phyloP scores from a whole-genome alignment of 129 eudicot genomes.

The Silybum marianum region DNA sequence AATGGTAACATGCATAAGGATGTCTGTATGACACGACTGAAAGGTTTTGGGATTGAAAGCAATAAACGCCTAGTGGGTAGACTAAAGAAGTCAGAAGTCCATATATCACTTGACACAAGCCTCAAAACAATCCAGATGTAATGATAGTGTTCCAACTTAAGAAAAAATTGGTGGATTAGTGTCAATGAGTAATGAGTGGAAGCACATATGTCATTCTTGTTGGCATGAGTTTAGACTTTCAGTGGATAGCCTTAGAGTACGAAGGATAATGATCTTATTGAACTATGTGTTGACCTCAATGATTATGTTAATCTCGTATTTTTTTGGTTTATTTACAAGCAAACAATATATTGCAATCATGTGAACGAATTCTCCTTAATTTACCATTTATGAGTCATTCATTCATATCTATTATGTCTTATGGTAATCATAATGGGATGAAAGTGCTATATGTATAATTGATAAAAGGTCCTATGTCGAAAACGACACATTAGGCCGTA shows the following conservation, averaged over 20 bases:
- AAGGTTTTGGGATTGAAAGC: not conserved
- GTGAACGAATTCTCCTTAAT: not conserved
- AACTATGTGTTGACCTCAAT: not conserved
- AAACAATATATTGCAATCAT: not conserved
- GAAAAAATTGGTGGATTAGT: no score
- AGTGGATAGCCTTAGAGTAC: no score
- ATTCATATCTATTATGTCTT: conserved; percentile 1
- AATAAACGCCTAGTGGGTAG: no score
- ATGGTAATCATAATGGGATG: not conserved
- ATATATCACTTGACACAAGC: no score
- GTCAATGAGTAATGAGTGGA: not conserved
- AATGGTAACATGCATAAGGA: not conserved
- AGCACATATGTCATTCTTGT: not conserved
- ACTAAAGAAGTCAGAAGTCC: no score
- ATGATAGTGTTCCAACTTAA: no score
- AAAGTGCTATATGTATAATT: not conserved
- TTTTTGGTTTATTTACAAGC: not conserved
- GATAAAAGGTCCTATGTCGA: not conserved
- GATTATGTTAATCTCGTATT: not conserved
- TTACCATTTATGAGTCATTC: not conserved
- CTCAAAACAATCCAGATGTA: no score
- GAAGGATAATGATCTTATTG: no score
- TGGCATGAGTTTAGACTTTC: no score
- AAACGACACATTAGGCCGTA: not conserved
- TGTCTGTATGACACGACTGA: not conserved